Conservation (phyloP, 331 rosid species). For the Pyrus hybrid region DNA sequence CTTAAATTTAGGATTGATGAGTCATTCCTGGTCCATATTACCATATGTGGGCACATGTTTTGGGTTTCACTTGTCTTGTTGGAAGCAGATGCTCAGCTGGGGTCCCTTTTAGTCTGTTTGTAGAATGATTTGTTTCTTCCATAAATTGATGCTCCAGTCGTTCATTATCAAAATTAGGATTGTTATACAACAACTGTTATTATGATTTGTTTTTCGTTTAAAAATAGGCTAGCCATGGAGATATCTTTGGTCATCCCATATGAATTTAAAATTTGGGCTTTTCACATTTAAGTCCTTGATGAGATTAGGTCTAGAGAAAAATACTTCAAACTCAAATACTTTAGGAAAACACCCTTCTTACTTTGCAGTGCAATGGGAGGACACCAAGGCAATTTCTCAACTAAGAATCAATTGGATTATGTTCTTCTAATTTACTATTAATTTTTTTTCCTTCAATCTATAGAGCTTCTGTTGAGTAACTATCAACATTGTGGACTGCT, state of each 20-base stretch:
- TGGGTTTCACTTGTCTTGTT: neutral
- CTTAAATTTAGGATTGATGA: neutral
- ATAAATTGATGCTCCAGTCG: neutral
- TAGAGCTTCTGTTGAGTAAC: neutral
- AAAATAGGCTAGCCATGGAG: too few relatives aligned
- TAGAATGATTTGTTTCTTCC: neutral
- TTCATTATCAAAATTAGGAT: neutral
- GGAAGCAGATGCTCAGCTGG: neutral
- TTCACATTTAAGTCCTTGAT: too few relatives aligned
- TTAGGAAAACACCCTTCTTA: too few relatives aligned
- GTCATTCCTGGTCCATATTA: neutral
- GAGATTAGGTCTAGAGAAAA: too few relatives aligned
- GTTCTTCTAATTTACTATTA: too few relatives aligned
- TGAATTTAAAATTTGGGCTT: too few relatives aligned
- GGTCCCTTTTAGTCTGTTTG: neutral
- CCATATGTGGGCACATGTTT: neutral
- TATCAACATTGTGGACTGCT: neutral
- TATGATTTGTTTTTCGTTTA: neutral
- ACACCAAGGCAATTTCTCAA: too few relatives aligned
- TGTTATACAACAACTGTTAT: neutral
- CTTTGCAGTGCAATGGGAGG: too few relatives aligned
- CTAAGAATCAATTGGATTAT: too few relatives aligned
- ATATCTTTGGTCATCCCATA: neutral
- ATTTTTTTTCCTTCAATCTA: too few relatives aligned
- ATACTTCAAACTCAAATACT: too few relatives aligned